Percentiles rank a stretch among this genome's conserved stretches.
These are phyloP conservation scores for Yamadazyma kitorensis DNA, from an alignment of 805 yeast genomes.

Conservation along the genomic window DNA sequence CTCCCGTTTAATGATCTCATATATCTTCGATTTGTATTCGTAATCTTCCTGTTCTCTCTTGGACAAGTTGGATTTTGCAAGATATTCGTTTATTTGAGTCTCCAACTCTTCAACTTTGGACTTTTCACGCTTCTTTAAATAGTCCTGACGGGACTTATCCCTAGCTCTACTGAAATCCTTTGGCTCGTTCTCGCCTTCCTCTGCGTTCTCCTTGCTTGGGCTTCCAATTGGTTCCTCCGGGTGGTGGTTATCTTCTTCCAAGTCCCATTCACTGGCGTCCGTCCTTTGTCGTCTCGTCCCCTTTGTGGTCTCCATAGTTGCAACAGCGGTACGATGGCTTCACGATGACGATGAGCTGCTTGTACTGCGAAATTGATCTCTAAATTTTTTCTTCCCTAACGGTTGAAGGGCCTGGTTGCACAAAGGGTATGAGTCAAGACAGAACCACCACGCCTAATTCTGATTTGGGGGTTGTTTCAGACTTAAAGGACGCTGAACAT, in stretches of 20 bases:
- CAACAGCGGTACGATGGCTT: conserved; percentile 1
- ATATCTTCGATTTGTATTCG: conserved; percentile 16
- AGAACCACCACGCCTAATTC: too few species aligned
- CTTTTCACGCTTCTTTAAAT: conserved; percentile 19
- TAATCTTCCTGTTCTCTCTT: conserved; percentile 16
- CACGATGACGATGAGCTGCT: conserved; percentile 5
- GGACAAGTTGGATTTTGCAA: conserved; percentile 3
- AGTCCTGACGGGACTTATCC: conserved; percentile 18
- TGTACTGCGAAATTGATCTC: too few species aligned
- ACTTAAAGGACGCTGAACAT: too few species aligned
- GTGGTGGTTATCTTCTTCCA: conserved; percentile 5
- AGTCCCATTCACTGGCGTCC: conserved; percentile 17
- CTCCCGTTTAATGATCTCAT: conserved; percentile 14
- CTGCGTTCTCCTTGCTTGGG: background rate
- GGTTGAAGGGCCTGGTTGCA: too few species aligned
- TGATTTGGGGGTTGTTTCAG: too few species aligned
- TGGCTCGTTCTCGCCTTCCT: background rate
- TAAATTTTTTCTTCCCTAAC: too few species aligned
- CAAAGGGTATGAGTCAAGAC: too few species aligned
- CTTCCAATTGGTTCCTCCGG: conserved; percentile 1
- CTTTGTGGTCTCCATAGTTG: conserved; percentile 2
- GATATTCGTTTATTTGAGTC: conserved; percentile 13
- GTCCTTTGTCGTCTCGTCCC: conserved; percentile 12
- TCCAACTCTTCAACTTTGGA: conserved; percentile 18
- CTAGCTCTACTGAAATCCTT: background rate